Evolutionary conservation across 2,329 filamentous ascomycete species (phyloP), one percentile per base, ranked within the genome.

Genomic region (Neodidymelliopsis sp.): DNA sequence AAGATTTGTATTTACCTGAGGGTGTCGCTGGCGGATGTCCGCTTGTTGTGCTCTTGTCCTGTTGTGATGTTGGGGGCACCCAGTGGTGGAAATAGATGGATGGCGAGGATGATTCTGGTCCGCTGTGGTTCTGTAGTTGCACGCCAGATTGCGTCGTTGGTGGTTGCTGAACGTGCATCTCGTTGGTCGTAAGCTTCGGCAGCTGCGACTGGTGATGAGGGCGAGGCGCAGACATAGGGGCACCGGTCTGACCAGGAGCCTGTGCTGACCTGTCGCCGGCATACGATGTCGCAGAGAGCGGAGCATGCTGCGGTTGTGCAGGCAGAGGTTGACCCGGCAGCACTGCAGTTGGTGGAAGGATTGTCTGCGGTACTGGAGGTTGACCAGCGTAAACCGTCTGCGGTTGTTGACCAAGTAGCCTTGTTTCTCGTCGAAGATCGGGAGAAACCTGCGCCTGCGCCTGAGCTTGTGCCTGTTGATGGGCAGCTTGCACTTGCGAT

Each of bases 31-130:
- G 87, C 69, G 88, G 86, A 63, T 85, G 84, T 48, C 82, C 79
- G 69, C 79, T 76, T 57, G 80, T 76, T 57, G 80, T 75, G 51
- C 82, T 58, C 45, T 73, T 70, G 43, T 78, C 80, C 56, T 79
- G 78, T 72, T 89, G 82, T 55, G 84, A 82, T 16, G 80, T 82
- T 10, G 91, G 91, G 34, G 91, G 91, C 51, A 93, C 89, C 91
- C 91, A 96, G 69, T 96, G 90, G 67, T 96, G 90, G 70, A 96
- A 96, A 72, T 90, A 94, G 36, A 96, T 89, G 16, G 87, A 88
- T 0, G 88, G 85, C 29, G 88, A 90, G 13, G 84, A 81, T 56
- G 86, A 79, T 33, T 83, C 74, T 62, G 86, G 80, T 34, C 79
- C 74, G 6, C 77, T 74, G 44, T 84, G 81, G 28, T 75, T 72